Evolutionary conservation across 2,329 filamentous ascomycete species (phyloP).

Genomic region (Fusarium sp.): DNA sequence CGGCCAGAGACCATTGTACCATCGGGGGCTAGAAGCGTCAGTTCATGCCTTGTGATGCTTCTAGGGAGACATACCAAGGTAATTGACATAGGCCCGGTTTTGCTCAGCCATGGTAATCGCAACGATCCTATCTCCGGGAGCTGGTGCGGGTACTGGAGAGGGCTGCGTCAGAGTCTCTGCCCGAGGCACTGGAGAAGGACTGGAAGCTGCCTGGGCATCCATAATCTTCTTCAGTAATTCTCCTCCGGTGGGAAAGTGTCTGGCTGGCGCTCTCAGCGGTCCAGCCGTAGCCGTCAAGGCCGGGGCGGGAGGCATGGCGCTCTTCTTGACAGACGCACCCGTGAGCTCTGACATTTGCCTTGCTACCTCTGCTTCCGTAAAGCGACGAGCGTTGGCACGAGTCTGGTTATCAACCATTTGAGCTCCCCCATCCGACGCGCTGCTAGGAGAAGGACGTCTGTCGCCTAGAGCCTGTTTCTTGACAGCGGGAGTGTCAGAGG

Average conservation of each 20-base stretch:
- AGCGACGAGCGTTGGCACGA: conserved; percentile 27
- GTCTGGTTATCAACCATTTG: background rate
- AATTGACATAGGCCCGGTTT: conserved; percentile 29
- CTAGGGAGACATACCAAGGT: conserved; percentile 21
- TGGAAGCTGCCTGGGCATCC: background rate
- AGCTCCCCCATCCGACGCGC: background rate
- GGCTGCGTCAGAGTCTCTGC: background rate
- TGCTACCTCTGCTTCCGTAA: conserved; percentile 36
- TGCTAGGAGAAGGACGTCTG: background rate
- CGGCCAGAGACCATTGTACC: conserved; percentile 19
- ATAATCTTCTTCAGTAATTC: conserved; percentile 33
- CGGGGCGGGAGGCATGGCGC: conserved; percentile 7
- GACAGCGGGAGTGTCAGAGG: conserved; percentile 1
- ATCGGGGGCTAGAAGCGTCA: conserved; percentile 30
- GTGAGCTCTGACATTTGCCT: conserved; percentile 22
- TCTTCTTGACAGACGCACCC: conserved; percentile 11
- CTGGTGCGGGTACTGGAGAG: background rate
- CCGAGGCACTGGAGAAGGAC: conserved; percentile 10
- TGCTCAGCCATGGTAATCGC: conserved; percentile 35
- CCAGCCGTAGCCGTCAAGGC: background rate
- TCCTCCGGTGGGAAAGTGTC: conserved; percentile 20
- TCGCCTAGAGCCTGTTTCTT: conserved; percentile 22
- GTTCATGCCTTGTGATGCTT: background rate
- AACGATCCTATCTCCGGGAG: conserved; percentile 7
- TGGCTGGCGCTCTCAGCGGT: conserved; percentile 1